Base-by-base conservation (phyloP, 768 basidiomycete species). In the Leccinellum luteum region DNA sequence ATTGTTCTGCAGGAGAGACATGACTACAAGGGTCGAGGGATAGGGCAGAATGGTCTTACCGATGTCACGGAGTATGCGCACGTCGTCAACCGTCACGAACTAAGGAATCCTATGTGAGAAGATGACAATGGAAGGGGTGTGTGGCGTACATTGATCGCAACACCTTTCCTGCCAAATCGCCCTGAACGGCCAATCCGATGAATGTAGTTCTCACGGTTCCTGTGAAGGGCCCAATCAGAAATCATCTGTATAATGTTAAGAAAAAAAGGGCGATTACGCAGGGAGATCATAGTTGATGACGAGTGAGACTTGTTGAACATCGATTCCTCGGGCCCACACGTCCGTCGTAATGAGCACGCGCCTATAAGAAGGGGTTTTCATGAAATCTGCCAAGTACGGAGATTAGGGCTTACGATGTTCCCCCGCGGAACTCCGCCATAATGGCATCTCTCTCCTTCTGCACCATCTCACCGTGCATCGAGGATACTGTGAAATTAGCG, bases 141-240 rank as follows among this genome's bases (percentile, higher is more conserved):
- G 53, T 32, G 31, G 76, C 88, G 44, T 69, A 97, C 95, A 76
- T 98, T 99, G 78, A 99, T 98, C 45, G 97, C 97, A 59, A 98
- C 97, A 81, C 96, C 97, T 78, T 99, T 99, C 66, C 97, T 83
- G 65, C 97, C 97, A 78, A 98, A 98, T 58, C 97, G 94, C 70
- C 97, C 97, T 57, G 95, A 97, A 60, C 97, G 94, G 75, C 97
- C 97, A 71, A 98, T 98, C 70, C 97, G 92, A 79, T 99, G 97
- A 65, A 99, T 98, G 79, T 99, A 99, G 75, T 99, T 98, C 84
- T 98, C 96, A 81, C 92, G 92, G 73, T 94, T 94, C 63, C 89
- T 94, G 61, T 58, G 60, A 58, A 44, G 17, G 30, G 41, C 47
- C 30, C 41, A 45, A 54, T 69, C 41, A 67, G 56, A 62, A 48